A percentile compares a stretch with the other conserved stretches of the same genome.
These are phyloP conservation scores for Sonneratia caseolaris DNA, from an alignment of 345 rosid species.

Conservation along the genomic window DNA sequence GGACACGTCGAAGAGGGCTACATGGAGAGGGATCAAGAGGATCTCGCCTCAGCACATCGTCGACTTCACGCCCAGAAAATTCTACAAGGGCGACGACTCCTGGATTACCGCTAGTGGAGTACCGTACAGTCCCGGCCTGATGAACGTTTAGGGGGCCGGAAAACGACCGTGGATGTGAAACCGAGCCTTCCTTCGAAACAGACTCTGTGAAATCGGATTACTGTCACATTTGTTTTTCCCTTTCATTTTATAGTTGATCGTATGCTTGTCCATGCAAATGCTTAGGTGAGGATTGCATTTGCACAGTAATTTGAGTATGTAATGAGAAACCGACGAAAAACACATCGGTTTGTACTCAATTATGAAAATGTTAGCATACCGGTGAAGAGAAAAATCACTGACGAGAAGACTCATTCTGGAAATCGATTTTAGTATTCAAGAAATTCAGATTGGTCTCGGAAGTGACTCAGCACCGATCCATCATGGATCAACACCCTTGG, in stretches of 20 bases:
- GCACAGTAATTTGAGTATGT: background rate
- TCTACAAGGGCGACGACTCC: slow-evolving; percentile 22
- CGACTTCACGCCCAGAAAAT: slow-evolving; percentile 23
- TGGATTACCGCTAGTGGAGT: slow-evolving; percentile 47
- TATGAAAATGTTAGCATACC: background rate
- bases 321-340: background rate
- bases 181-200: background rate
- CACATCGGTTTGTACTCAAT: background rate
- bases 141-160: background rate
- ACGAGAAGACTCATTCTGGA: background rate
- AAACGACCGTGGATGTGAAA: background rate
- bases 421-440: background rate
- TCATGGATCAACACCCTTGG: too few relatives aligned
- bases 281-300: background rate
- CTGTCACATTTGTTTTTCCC: background rate
- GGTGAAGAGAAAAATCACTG: background rate
- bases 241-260: background rate
- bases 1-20: slow-evolving; percentile 26
- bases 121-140: slow-evolving; percentile 36
- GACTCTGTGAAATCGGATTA: background rate
- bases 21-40: slow-evolving; percentile 46
- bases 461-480: too few relatives aligned
- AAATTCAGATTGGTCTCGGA: background rate
- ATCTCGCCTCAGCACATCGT: slow-evolving; percentile 13
- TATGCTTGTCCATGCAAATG: background rate